These are phyloP conservation scores for Raffaelea albimanens DNA, from an alignment of 2,329 filamentous ascomycete species.

Conservation along the genomic window DNA sequence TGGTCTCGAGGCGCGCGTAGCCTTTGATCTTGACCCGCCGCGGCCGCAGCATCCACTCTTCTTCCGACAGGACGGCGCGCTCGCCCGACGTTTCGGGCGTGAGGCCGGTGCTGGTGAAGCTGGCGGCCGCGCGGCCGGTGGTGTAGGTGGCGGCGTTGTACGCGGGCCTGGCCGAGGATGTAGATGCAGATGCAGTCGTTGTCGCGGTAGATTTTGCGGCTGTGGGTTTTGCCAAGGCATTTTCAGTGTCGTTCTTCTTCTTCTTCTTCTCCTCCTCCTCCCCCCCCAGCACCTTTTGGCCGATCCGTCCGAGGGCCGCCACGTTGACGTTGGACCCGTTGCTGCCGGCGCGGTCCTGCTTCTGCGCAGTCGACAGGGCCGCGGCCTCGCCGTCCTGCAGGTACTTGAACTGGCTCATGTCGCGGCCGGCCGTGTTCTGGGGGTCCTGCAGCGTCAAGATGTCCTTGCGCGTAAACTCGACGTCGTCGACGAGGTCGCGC, in stretches of 20 bases:
- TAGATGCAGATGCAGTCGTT: slow-evolving; percentile 33
- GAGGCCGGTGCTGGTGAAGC: slow-evolving; percentile 88
- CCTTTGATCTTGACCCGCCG: slow-evolving; percentile 82
- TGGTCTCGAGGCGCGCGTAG: slow-evolving; percentile 84
- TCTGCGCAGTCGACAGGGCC: slow-evolving; percentile 55
- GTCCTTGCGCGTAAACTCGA: slow-evolving; percentile 78
- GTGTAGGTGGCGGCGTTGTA: slow-evolving; percentile 88
- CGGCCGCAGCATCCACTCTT: slow-evolving; percentile 94
- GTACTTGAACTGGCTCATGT: slow-evolving; percentile 83
- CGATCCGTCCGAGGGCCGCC: slow-evolving; percentile 65
- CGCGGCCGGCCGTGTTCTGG: slow-evolving; percentile 65
- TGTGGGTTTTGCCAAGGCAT: slow-evolving; percentile 52
- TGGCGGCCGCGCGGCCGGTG: slow-evolving; percentile 82
- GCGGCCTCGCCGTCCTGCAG: slow-evolving; percentile 70
- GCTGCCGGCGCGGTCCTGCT: slow-evolving; percentile 37
- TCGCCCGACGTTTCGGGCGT: slow-evolving; percentile 87
- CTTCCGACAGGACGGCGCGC: slow-evolving; percentile 76
- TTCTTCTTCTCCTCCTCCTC: not conserved
- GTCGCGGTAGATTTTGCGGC: slow-evolving; percentile 44
- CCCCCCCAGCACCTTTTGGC: slow-evolving; percentile 77
- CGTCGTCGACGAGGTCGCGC: slow-evolving; percentile 80
- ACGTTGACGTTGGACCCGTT: slow-evolving; percentile 54
- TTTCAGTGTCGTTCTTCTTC: slow-evolving; percentile 16
- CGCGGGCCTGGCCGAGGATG: slow-evolving; percentile 38
- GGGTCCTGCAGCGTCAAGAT: slow-evolving; percentile 96